phyloP scores from a whole-genome alignment of 108 stramenopile genomes.

The Licmophora abbreviata region DNA sequence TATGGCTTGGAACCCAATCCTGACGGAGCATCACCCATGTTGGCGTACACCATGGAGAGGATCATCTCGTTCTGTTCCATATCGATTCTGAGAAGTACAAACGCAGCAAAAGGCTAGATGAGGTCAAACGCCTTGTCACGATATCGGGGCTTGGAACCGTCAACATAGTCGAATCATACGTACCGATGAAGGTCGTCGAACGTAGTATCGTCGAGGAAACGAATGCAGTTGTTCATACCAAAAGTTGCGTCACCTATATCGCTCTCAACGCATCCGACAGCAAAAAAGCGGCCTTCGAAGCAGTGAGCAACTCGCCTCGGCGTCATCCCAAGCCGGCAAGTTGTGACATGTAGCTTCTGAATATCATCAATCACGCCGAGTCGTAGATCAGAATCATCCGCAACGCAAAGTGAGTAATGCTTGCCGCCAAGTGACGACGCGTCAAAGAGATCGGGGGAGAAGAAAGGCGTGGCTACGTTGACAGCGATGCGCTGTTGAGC shows the following conservation, averaged over 20 bases:
- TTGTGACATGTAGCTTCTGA: constrained; percentile 96
- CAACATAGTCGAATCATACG: constrained; percentile 2
- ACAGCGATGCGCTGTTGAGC: constrained; percentile 50
- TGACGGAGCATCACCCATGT: constrained; percentile 6
- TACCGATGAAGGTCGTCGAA: constrained; percentile 81
- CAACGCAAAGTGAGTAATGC: constrained; percentile 87
- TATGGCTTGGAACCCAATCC: constrained; percentile 33
- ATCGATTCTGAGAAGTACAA: constrained; percentile 40
- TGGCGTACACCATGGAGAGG: constrained; percentile 57
- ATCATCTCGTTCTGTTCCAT: constrained; percentile 82
- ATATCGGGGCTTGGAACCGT: neutral
- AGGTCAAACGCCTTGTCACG: neutral
- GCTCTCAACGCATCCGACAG: constrained; percentile 76
- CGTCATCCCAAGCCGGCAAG: constrained; percentile 85
- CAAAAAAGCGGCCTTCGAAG: constrained; percentile 64
- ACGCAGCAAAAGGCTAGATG: neutral
- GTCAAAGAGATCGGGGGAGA: constrained; percentile 54
- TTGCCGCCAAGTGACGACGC: constrained; percentile 23
- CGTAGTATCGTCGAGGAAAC: constrained; percentile 82
- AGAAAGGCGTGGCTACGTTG: constrained; percentile 75
- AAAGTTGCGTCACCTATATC: constrained; percentile 50
- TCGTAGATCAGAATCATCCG: constrained; percentile 79
- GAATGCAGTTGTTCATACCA: constrained; percentile 85
- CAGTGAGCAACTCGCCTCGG: constrained; percentile 87
- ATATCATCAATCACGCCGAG: constrained; percentile 96